A percentile compares a stretch with the other conserved stretches of the same genome.
Evolutionary conservation across 2,329 filamentous ascomycete species (phyloP).

Genomic region (Pyrenophora teres): DNA sequence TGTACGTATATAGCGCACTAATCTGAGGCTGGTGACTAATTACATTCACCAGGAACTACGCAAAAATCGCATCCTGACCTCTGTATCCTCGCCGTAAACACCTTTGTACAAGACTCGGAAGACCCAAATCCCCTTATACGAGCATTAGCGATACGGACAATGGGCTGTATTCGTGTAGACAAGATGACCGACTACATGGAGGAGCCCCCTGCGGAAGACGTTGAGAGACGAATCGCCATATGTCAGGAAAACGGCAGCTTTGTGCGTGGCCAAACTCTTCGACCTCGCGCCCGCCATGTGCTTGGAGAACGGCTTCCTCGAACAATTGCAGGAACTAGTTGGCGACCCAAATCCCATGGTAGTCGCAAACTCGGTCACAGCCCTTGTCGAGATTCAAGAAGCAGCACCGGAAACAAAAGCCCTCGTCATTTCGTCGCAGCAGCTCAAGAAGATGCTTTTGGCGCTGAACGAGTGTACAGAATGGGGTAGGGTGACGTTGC

Average conservation of each 20-base stretch:
- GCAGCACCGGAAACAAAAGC: slow-evolving; percentile 88
- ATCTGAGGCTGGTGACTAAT: slow-evolving; percentile 10
- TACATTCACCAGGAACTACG: slow-evolving; percentile 78
- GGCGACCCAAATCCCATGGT: slow-evolving; percentile 99
- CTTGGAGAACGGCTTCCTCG: slow-evolving; percentile 94
- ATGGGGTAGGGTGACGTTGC: slow-evolving; percentile 94
- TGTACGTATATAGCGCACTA: slow-evolving; percentile 59
- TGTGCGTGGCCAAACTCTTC: slow-evolving; percentile 97
- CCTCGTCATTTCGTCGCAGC: slow-evolving; percentile 78
- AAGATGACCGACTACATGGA: slow-evolving; percentile 99
- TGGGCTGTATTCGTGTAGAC: slow-evolving; percentile 97
- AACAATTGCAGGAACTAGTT: slow-evolving; percentile 92
- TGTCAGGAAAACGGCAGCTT: slow-evolving; percentile 95
- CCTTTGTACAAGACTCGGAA: slow-evolving; percentile 98
- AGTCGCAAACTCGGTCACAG: slow-evolving; percentile 95
- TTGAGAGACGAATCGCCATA: slow-evolving; percentile 97
- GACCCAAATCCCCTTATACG: slow-evolving; percentile 95
- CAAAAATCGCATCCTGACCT: slow-evolving; percentile 98
- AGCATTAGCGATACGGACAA: slow-evolving; percentile 93
- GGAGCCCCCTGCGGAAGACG: slow-evolving; percentile 93
- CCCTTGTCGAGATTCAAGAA: slow-evolving; percentile 88
- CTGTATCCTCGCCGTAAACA: slow-evolving; percentile 98
- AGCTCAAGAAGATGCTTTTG: slow-evolving; percentile 93
- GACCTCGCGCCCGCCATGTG: slow-evolving; percentile 92
- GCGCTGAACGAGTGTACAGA: slow-evolving; percentile 98